Evolutionary conservation across 345 rosid species (phyloP).

Genomic region (Rhodomyrtus tomentosa): DNA sequence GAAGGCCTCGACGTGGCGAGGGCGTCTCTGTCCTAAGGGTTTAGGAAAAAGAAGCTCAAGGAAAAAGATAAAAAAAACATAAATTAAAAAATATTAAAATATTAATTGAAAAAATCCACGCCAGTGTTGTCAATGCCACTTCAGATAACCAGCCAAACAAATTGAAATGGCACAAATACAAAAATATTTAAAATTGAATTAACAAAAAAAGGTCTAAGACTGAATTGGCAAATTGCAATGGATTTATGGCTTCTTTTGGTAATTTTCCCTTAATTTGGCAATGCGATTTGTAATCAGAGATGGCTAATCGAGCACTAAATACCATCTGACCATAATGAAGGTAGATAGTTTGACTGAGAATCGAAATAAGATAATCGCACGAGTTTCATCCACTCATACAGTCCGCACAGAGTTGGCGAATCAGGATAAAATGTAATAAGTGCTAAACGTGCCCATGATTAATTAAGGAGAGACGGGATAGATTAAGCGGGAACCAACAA

Average conservation of each 20-base stretch:
- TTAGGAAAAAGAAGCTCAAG: no score
- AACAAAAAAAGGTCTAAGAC: no score
- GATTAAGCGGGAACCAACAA: not conserved
- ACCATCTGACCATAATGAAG: not conserved
- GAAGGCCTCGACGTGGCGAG: no score
- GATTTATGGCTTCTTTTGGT: no score
- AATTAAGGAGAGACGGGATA: not conserved
- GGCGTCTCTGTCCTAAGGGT: no score
- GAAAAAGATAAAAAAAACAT: no score
- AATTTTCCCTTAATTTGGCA: not conserved
- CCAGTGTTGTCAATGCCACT: rapidly evolving
- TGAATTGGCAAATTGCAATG: no score
- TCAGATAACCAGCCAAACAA: rapidly evolving
- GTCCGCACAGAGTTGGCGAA: not conserved
- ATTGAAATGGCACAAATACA: no score
- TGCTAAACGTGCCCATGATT: not conserved
- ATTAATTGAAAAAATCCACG: no score
- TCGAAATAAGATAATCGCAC: not conserved
- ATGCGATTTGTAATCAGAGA: not conserved
- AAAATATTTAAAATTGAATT: no score
- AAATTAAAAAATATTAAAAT: no score
- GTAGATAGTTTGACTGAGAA: not conserved
- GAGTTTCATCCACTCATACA: not conserved
- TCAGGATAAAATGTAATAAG: not conserved
- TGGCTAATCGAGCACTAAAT: not conserved